Conservation (phyloP, 192 early-diverging fungal species). For the Coemansia sp. region DNA sequence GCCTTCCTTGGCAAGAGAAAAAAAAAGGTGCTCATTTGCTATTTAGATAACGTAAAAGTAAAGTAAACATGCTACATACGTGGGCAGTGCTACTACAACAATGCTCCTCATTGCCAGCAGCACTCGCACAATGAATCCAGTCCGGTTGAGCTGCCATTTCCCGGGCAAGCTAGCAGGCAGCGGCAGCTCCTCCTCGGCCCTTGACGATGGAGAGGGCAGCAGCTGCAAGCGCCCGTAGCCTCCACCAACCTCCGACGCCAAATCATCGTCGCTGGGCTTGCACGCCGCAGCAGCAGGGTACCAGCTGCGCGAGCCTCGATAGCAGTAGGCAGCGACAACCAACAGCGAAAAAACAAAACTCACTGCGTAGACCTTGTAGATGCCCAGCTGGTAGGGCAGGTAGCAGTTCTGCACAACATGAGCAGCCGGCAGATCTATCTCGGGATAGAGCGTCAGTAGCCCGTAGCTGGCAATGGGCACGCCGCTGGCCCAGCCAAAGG, state of each 20-base stretch:
- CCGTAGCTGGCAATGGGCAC: slow-evolving; percentile 58
- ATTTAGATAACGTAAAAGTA: slow-evolving; percentile 13
- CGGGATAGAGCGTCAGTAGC: slow-evolving; percentile 50
- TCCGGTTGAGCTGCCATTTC: neutral
- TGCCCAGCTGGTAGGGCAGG: slow-evolving; percentile 65
- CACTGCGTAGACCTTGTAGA: slow-evolving; percentile 48
- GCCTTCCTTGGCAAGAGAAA: too few species aligned
- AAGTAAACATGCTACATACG: slow-evolving; percentile 11
- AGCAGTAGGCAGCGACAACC: slow-evolving; percentile 7
- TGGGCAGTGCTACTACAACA: slow-evolving; percentile 12
- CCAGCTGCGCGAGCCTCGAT: neutral
- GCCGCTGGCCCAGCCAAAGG: slow-evolving; percentile 64
- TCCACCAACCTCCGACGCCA: neutral
- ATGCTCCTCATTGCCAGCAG: slow-evolving; percentile 5
- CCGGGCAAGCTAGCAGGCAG: neutral
- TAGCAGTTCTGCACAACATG: slow-evolving; percentile 59
- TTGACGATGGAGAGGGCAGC: neutral
- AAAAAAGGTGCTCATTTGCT: too few species aligned
- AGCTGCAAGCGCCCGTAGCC: neutral
- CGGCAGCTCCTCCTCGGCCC: neutral
- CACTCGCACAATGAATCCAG: neutral
- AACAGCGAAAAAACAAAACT: slow-evolving; percentile 18
- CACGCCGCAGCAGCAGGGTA: neutral
- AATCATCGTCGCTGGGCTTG: neutral
- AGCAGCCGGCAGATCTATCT: neutral